These are phyloP conservation scores for Eugenia klotzschiana DNA, from an alignment of 441 rosid genomes.

Conservation along the genomic window DNA sequence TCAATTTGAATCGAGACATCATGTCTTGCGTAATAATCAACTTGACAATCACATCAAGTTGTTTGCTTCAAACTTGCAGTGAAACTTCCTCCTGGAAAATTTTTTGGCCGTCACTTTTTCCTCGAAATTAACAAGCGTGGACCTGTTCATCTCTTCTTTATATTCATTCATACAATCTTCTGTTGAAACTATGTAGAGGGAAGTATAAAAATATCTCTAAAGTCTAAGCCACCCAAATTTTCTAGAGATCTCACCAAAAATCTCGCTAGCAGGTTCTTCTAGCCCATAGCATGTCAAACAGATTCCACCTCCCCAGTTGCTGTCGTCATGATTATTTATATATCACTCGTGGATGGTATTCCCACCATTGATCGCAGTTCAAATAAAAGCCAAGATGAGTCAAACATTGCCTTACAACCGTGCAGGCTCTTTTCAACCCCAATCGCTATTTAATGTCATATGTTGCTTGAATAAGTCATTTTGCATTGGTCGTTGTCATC, in stretches of 20 bases:
- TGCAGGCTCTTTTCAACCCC: background rate
- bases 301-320: background rate
- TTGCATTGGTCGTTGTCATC: background rate
- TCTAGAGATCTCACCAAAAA: background rate
- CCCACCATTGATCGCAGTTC: background rate
- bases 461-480: background rate
- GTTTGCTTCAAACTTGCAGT: background rate
- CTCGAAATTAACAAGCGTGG: background rate
- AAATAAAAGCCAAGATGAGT: background rate
- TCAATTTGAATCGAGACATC: background rate
- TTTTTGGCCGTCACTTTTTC: background rate
- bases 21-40: background rate
- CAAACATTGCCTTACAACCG: background rate
- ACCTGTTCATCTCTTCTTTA: background rate
- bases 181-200: background rate
- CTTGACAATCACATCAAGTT: background rate
- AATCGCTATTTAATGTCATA: background rate
- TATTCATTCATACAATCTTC: background rate
- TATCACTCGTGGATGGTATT: background rate
- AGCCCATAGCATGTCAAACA: background rate
- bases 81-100: background rate
- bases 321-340: background rate
- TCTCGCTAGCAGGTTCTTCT: background rate
- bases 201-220: background rate
- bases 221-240: background rate